phyloP scores from a whole-genome alignment of 257 asterid genomes.

The Solanum tarapatanum region DNA sequence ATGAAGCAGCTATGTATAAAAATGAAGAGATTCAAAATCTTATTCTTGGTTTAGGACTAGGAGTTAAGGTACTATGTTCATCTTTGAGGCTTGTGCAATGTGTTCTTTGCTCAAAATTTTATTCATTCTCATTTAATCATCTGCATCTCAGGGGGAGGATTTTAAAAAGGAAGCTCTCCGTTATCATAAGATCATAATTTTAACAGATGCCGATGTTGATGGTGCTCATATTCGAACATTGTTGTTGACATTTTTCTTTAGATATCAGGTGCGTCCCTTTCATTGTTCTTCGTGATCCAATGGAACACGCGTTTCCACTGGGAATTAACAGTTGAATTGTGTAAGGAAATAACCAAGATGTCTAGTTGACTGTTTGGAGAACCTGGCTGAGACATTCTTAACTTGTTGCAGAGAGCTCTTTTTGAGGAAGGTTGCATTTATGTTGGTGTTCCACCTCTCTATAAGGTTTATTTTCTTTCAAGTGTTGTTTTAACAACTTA shows the following conservation, averaged over 20 bases:
- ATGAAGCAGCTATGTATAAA: conserved; percentile 98
- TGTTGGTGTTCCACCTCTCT: conserved; percentile 97
- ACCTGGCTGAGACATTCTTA: conserved; percentile 9
- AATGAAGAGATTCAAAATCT: conserved; percentile 98
- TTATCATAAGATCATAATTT: conserved; percentile 89
- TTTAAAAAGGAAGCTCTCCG: conserved; percentile 83
- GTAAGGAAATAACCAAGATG: background rate
- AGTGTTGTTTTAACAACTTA: background rate
- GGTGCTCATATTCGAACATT: conserved; percentile 98
- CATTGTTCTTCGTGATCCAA: background rate
- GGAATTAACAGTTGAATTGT: background rate
- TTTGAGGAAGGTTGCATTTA: conserved; percentile 93
- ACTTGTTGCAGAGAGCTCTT: conserved; percentile 68
- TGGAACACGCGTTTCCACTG: background rate
- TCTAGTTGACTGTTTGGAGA: background rate
- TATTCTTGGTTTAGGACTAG: conserved; percentile 92
- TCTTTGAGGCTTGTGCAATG: conserved; percentile 1
- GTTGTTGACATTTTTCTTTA: conserved; percentile 81
- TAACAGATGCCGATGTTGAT: conserved; percentile 98
- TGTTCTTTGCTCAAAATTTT: conserved; percentile 2
- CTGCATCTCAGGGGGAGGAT: conserved; percentile 73
- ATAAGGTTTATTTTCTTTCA: conserved; percentile 47
- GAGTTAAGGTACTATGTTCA: conserved; percentile 59
- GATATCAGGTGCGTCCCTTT: conserved; percentile 66
- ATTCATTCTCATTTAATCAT: conserved; percentile 3